Conservation (phyloP, 306 rosid species). For the Fragaria nilgerrensis region DNA sequence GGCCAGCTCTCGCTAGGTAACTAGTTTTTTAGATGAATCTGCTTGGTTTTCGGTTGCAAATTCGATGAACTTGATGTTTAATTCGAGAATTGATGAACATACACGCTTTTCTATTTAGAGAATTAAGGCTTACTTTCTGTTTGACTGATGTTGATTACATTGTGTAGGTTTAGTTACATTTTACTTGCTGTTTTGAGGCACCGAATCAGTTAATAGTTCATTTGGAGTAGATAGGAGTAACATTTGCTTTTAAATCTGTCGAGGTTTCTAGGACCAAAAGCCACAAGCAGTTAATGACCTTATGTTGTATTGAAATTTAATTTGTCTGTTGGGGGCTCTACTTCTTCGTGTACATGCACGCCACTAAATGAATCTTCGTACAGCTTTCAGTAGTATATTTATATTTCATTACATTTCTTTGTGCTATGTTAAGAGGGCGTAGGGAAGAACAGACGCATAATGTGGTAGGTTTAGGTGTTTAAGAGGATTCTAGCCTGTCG, state of each 20-base stretch:
- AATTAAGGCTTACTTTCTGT: neutral
- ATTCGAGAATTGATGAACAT: neutral
- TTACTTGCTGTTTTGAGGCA: too few relatives aligned
- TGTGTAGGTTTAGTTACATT: too few relatives aligned
- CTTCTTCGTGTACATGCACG: neutral
- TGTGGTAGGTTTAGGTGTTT: neutral
- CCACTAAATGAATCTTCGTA: neutral
- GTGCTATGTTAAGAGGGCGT: neutral
- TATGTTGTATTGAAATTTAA: neutral
- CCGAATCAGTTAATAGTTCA: neutral
- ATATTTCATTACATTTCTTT: neutral
- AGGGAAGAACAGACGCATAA: neutral
- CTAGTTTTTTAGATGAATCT: constrained; percentile 7
- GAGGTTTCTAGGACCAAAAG: neutral
- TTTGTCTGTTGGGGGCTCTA: neutral
- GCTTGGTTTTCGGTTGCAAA: constrained; percentile 10
- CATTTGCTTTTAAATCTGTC: neutral
- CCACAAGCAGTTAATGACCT: neutral
- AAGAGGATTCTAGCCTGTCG: neutral
- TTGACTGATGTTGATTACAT: neutral
- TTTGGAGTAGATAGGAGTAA: neutral
- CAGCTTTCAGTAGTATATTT: neutral
- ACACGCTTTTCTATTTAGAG: neutral
- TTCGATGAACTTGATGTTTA: neutral
- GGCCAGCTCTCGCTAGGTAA: constrained; percentile 97